Conservation (phyloP, 805 yeast species). For the Debaryomyces castellii region DNA sequence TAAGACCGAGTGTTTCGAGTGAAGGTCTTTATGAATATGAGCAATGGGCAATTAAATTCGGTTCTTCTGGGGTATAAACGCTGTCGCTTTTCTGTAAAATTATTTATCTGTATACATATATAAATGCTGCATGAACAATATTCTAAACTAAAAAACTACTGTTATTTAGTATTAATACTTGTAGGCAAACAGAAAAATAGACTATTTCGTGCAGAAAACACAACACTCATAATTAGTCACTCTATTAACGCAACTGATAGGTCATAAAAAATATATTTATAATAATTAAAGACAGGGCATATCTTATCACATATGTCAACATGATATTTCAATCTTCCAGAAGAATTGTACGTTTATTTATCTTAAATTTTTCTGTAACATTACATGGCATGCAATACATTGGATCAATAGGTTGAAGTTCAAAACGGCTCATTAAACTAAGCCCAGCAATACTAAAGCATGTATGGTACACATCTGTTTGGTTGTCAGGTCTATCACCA, state of each 20-base stretch:
- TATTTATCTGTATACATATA: neutral
- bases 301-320: too few relatives aligned
- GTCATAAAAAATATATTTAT: too few relatives aligned
- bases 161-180: too few relatives aligned
- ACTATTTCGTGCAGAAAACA: too few relatives aligned
- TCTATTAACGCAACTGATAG: too few relatives aligned
- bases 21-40: constrained; percentile 81
- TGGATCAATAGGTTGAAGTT: constrained; percentile 72
- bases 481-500: constrained; percentile 87
- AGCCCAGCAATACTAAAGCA: constrained; percentile 87
- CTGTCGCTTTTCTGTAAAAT: neutral
- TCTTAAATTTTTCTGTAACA: constrained; percentile 32
- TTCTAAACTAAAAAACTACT: neutral
- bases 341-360: too few relatives aligned
- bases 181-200: too few relatives aligned
- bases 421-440: constrained; percentile 62
- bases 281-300: too few relatives aligned
- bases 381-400: constrained; percentile 77
- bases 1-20: constrained; percentile 83
- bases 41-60: constrained; percentile 84
- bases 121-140: neutral
- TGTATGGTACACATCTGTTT: constrained; percentile 91
- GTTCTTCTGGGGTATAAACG: constrained; percentile 77
- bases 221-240: too few relatives aligned
- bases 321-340: too few relatives aligned